Evolutionary conservation across 495 filamentous ascomycete genomes (phyloP).

Genomic region (Aspergillus haitiensis): DNA sequence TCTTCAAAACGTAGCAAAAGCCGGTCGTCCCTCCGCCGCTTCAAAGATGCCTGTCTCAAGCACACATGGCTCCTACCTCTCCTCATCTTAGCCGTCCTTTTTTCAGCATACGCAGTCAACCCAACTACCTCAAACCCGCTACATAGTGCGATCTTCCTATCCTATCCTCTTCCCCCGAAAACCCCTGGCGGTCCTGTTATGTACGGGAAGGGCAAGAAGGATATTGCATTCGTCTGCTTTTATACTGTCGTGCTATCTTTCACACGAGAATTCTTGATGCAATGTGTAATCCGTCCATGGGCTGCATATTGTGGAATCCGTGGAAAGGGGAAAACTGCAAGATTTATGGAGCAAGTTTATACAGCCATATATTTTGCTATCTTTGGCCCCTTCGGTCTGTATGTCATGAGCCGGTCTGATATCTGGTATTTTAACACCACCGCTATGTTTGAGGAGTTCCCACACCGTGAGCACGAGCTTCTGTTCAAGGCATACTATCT

Average conservation of each 20-base stretch:
- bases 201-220: conserved; percentile 87
- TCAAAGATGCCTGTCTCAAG: conserved; percentile 64
- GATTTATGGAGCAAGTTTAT: conserved; percentile 98
- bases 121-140: conserved; percentile 81
- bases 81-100: conserved; percentile 61
- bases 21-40: conserved; percentile 63
- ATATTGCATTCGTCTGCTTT: conserved; percentile 85
- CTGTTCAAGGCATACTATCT: conserved; percentile 97
- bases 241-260: conserved; percentile 89
- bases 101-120: conserved; percentile 71
- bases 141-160: conserved; percentile 87
- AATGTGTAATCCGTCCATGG: conserved; percentile 79
- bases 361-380: conserved; percentile 92
- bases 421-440: conserved; percentile 98
- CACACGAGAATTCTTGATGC: conserved; percentile 96
- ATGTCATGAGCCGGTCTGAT: conserved; percentile 84
- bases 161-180: conserved; percentile 70
- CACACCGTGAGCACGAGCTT: conserved; percentile 79
- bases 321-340: conserved; percentile 74
- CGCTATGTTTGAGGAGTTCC: conserved; percentile 90
- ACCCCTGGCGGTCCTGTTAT: conserved; percentile 57
- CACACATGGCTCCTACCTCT: conserved; percentile 83
- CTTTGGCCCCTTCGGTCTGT: conserved; percentile 84
- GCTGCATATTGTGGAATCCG: conserved; percentile 70
- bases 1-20: conserved; percentile 53